Conservation (phyloP, 2,329 filamentous ascomycete genomes). For the Sporothrix brasiliensis region DNA sequence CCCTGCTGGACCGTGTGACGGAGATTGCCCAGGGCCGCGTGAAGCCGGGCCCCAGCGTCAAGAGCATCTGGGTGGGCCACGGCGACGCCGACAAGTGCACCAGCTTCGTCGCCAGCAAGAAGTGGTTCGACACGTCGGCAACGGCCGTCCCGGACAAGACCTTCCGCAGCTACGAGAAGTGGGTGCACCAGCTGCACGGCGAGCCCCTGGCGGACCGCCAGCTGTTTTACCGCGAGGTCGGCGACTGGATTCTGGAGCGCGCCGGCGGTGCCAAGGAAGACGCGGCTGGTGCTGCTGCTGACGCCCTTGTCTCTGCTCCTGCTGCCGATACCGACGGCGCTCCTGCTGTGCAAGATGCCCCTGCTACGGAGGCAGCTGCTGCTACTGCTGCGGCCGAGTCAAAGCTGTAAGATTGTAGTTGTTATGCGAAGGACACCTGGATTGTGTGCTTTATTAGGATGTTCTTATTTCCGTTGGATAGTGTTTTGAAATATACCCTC, state of each 20-base stretch:
- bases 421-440: neutral
- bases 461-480: neutral
- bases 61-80: slow-evolving; percentile 71
- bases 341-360: neutral
- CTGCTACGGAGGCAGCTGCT: neutral
- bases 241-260: slow-evolving; percentile 65
- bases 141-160: slow-evolving; percentile 65
- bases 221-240: slow-evolving; percentile 62
- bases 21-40: slow-evolving; percentile 61
- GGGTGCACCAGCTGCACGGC: slow-evolving; percentile 73
- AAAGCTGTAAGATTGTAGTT: slow-evolving; percentile 17
- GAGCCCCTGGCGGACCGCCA: slow-evolving; percentile 55
- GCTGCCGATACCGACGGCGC: neutral
- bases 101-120: slow-evolving; percentile 65
- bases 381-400: slow-evolving; percentile 6
- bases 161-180: slow-evolving; percentile 74
- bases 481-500: slow-evolving; percentile 9
- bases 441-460: neutral
- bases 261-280: slow-evolving; percentile 31
- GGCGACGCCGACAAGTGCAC: slow-evolving; percentile 74
- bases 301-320: neutral
- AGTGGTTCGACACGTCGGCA: slow-evolving; percentile 59
- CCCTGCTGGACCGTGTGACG: slow-evolving; percentile 73
- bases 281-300: neutral
- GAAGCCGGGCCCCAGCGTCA: slow-evolving; percentile 57